These are phyloP conservation scores for Digitaria exilis DNA, from an alignment of 202 grass and related monocot species.

Conservation along the genomic window DNA sequence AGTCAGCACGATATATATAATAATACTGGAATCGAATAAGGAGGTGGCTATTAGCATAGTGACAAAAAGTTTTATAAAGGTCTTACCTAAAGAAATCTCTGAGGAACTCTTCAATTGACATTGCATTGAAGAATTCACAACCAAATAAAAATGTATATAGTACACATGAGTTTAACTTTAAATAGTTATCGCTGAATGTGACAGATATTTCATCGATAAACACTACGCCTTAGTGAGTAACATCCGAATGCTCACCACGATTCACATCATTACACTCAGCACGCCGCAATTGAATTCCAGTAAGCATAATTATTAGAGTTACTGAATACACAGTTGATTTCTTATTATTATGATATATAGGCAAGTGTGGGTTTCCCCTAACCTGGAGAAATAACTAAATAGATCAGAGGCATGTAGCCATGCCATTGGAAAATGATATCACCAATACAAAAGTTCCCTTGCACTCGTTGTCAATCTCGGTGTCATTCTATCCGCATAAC, in stretches of 20 bases:
- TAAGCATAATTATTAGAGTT: conserved; percentile 22
- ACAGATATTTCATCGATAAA: not conserved
- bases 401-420: not conserved
- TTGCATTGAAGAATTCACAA: conserved; percentile 25
- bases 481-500: conserved; percentile 20
- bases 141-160: not conserved
- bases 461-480: conserved; percentile 15
- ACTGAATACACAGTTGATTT: conserved; percentile 32
- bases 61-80: conserved; percentile 35
- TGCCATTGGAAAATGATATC: conserved; percentile 46
- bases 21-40: conserved; percentile 21
- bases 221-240: not conserved
- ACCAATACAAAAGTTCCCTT: conserved; percentile 19
- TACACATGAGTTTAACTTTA: conserved; percentile 1
- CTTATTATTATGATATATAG: conserved; percentile 23
- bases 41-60: conserved; percentile 27
- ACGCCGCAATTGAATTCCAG: conserved; percentile 18
- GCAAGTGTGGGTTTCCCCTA: conserved; percentile 52
- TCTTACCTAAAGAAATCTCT: conserved; percentile 6
- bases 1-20: conserved; percentile 17
- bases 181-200: not conserved
- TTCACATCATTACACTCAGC: conserved; percentile 35
- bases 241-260: conserved; percentile 20
- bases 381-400: conserved; percentile 36
- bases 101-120: not conserved